Evolutionary conservation across 2,329 filamentous ascomycete species (phyloP), one percentile per base, ranked within the genome.

Genomic region (Magnaporthiopsis rhizophila): DNA sequence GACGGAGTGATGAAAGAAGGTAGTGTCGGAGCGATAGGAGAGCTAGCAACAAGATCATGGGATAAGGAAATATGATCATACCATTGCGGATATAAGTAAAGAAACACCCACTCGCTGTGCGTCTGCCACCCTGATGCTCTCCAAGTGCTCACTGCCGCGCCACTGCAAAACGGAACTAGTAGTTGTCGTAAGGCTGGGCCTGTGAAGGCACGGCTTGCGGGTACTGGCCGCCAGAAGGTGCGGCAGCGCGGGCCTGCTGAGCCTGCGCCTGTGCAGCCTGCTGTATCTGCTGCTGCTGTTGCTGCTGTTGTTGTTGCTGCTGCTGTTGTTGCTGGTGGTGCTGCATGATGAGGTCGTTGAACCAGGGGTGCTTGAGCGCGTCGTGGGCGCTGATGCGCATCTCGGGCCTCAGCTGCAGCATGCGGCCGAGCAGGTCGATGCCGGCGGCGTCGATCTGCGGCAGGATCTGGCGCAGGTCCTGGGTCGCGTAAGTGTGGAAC

Each of bases 381-480:
- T 96, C 91, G 62, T 88, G 83, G 2, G 95, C 95, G 70, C 90
- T 93, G 73, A 97, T 90, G 64, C 95, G 87, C 77, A 96, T 87
- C 77, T 99, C 95, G 0, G 95, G 95, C 38, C 93, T 86, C 64
- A 98, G 80, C 75, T 98, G 94, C 36, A 99, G 85, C 91, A 99
- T 96, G 66, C 90, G 85, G 72, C 90, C 88, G 68, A 99, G 81
- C 61, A 99, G 80, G 73, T 97, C 92, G 71, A 99, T 86, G 11
- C 94, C 95, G 13, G 90, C 80, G 24, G 87, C 86, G 72, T 99
- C 95, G 71, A 99, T 92, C 73, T 96, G 91, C 0, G 92, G 93
- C 30, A 99, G 81, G 68, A 98, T 95, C 65, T 89, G 85, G 26
- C 90, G 85, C 64, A 98, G 81, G 70, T 97, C 92, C 74, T 97